Percentiles rank a stretch among this genome's conserved stretches.
These are phyloP conservation scores for Amanita fuliginea DNA, from an alignment of 768 basidiomycete genomes.

Conservation along the genomic window DNA sequence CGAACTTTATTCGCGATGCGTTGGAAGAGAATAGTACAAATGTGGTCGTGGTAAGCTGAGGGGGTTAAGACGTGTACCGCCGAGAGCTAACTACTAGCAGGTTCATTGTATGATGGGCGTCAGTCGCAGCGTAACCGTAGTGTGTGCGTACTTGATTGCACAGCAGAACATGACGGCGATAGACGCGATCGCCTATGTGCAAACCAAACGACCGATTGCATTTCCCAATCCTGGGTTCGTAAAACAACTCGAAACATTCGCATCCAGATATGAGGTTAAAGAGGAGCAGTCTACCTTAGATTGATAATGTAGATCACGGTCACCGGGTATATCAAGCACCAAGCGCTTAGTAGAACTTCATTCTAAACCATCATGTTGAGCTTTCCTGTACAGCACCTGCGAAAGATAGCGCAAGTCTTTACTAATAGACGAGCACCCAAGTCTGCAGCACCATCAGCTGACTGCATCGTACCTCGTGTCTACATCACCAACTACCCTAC, in stretches of 20 bases:
- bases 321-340: too few relatives aligned
- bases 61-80: neutral
- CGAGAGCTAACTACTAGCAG: slow-evolving; percentile 21
- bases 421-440: slow-evolving; percentile 2
- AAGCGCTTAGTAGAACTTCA: neutral
- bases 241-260: slow-evolving; percentile 38
- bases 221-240: slow-evolving; percentile 61
- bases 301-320: too few relatives aligned
- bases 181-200: slow-evolving; percentile 46
- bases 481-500: slow-evolving; percentile 56
- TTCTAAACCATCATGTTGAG: slow-evolving; percentile 15
- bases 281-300: neutral
- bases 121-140: slow-evolving; percentile 64
- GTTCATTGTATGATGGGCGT: slow-evolving; percentile 73
- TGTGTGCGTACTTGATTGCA: slow-evolving; percentile 61
- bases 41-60: slow-evolving; percentile 37
- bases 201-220: slow-evolving; percentile 46
- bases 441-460: too few relatives aligned
- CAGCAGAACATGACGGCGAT: slow-evolving; percentile 37
- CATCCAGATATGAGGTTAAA: slow-evolving; percentile 13
- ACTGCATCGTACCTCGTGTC: slow-evolving; percentile 31
- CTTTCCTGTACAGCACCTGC: slow-evolving; percentile 20
- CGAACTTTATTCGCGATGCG: too few relatives aligned
- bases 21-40: slow-evolving; percentile 21
- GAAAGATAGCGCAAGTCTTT: slow-evolving; percentile 10